Conservation (phyloP, 306 rosid species). For the Dryas octopetala region DNA sequence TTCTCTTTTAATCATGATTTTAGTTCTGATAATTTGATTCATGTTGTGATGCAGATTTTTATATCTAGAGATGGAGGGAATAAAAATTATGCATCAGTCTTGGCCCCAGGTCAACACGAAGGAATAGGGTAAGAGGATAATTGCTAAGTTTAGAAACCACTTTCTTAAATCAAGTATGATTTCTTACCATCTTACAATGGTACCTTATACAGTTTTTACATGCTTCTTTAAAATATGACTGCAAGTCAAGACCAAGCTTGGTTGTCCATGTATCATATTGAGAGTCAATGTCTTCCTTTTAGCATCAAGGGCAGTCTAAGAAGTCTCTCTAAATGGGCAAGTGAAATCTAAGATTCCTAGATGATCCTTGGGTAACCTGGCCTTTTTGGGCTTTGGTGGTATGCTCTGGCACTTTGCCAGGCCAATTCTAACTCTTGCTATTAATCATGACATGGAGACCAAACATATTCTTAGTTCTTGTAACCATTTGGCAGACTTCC, state of each 20-base stretch:
- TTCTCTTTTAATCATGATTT: not conserved
- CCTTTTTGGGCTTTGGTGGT: not conserved
- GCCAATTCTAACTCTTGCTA: not conserved
- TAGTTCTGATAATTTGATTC: conserved; percentile 23
- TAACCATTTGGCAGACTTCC: not conserved
- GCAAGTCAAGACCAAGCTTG: not conserved
- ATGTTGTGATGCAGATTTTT: conserved; percentile 67
- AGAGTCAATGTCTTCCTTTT: not conserved
- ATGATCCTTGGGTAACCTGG: conserved; percentile 3
- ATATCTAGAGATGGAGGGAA: conserved; percentile 90
- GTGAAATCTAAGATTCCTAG: conserved; percentile 2
- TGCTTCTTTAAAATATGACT: not conserved
- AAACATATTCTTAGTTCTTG: conserved; percentile 1
- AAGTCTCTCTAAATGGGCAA: not conserved
- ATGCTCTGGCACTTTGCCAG: not conserved
- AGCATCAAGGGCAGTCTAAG: not conserved
- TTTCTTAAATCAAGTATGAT: not conserved
- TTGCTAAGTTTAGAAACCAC: not conserved
- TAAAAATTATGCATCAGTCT: conserved; percentile 82
- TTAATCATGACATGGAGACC: not conserved
- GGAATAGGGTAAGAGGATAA: conserved; percentile 79
- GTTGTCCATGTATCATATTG: not conserved
- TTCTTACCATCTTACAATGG: not conserved
- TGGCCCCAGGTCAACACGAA: conserved; percentile 99
- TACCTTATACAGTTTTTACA: not conserved